Percentiles rank a stretch among this genome's conserved stretches.
These are phyloP conservation scores for Fragilaria crotonensis DNA, from an alignment of 108 stramenopile species.

Conservation along the genomic window DNA sequence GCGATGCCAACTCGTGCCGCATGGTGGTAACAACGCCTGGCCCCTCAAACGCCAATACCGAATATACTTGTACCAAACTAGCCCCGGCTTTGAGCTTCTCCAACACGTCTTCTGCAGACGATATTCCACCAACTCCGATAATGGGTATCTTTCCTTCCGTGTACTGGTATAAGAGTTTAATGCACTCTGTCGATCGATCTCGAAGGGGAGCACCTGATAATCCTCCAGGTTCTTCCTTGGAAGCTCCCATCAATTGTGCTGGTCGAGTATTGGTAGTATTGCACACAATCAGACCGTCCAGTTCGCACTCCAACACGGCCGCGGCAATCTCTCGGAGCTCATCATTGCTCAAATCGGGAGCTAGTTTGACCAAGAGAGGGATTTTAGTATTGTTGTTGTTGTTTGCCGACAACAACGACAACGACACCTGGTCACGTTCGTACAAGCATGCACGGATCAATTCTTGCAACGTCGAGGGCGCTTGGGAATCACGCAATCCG, in stretches of 20 bases:
- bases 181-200: constrained; percentile 75
- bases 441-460: constrained; percentile 53
- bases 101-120: constrained; percentile 75
- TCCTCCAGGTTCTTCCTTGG: constrained; percentile 71
- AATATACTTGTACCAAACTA: constrained; percentile 88
- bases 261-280: constrained; percentile 89
- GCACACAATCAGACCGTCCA: constrained; percentile 90
- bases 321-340: constrained; percentile 74
- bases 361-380: constrained; percentile 90
- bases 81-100: constrained; percentile 93
- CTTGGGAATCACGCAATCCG: constrained; percentile 83
- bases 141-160: constrained; percentile 84
- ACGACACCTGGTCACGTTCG: constrained; percentile 36
- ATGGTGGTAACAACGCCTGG: constrained; percentile 74
- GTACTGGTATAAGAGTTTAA: constrained; percentile 66
- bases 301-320: constrained; percentile 39
- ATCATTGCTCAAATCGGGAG: constrained; percentile 80
- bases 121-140: constrained; percentile 93
- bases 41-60: constrained; percentile 83
- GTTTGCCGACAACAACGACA: neutral
- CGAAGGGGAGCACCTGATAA: constrained; percentile 82
- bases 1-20: constrained; percentile 54
- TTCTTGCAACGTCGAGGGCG: constrained; percentile 36
- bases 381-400: neutral
- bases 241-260: neutral